Base-by-base conservation (phyloP, 1,284 basidiomycete species). In the Austroboletus niveus region DNA sequence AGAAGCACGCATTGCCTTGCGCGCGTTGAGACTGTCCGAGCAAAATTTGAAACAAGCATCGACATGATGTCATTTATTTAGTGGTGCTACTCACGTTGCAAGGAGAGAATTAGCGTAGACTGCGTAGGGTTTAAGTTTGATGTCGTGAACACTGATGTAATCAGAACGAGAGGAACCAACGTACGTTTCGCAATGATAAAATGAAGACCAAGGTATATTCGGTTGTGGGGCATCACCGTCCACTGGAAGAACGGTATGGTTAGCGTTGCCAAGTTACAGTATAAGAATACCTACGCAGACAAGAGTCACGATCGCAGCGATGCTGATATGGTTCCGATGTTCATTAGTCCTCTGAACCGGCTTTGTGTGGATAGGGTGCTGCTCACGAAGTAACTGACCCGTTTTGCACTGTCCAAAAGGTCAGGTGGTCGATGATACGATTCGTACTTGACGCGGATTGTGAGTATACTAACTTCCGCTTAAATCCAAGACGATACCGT, bases 341-440 rank as follows among this genome's bases (percentile, higher is more conserved):
- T 5, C 2, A 48, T 47, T 5, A 49, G 6, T 30, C 10, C 17
- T 29, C 10, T 34, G 1, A 45, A 17, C 8, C 29, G 11, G 17
- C 29, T 15, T 10, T 6, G 17, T n/a, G 7, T 29, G 24, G 9
- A 15, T 0, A 27, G 5, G 14, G 38, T 9, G 1, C 35, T n/a
- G 53, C 66, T 47, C 52, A 76, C 78, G 71, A 73, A 15, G 77
- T 80, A 9, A 76, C 53, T 1, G 71, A 64, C 3, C 78, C 79
- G 8, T 73, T 81, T 53, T 80, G 76, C 3, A 81, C 62, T 0
- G 78, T 75, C 55, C 79, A 80, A 4, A 80, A 48, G 20, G 74
- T 78, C 17, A 81, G 64, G 0, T 63, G 61, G 49, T 79, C 75
- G 8, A 81, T 65, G 15, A 78, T 63, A n/a, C 70, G 69, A 43